Base-by-base conservation (phyloP, 768 basidiomycete genomes). In the Leucocoprinus birnbaumii region DNA sequence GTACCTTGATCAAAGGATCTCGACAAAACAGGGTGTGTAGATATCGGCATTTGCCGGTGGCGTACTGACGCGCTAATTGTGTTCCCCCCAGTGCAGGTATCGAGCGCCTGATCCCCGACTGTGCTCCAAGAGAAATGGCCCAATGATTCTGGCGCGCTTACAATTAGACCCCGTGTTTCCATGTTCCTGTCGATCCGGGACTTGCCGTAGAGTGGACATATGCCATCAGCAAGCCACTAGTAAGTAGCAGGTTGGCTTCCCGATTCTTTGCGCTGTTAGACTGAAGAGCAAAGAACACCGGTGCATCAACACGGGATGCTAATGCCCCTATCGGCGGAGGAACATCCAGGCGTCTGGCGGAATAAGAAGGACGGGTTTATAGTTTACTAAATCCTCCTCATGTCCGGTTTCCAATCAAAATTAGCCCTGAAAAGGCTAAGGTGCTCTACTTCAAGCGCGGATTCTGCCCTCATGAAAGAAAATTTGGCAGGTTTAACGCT, bases 371-470 rank as follows among this genome's bases (percentile, higher is more conserved):
- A 14, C 21, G 24, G 44, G 44, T 19, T 46, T 46, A 14, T 22
- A 27, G 26, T 19, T 46, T 46, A 46, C 24, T 46, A 46, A 46
- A 25, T 24, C 44, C 44, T 19, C 44, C n/a, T 19, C 44, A 46
- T 3, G 44, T 46, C 26, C 44, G 44, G 44, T 46, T 19, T 26
- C 45, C 25, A 47, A 47, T 25, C 45, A 47, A 21, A 27, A 27
- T 47, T 47, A 26, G 31, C 16, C 45, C 45, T 27, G 45, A 47
- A 47, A 46, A 46, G 44, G 44, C 22, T 27, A 46, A 27, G 44
- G 44, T 27, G 44, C 24, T 46, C n/a, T 46, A 25, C 24, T 46
- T 46, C 11, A 46, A 46, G 24, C 31, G 31, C 11, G 11, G 31
- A 31, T 18, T 24, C 42, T 43, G 24, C 44, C 25, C 26, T 11